Evolutionary conservation across 805 yeast genomes (phyloP).

Genomic region (Kodamaea kaohsiungensis): DNA sequence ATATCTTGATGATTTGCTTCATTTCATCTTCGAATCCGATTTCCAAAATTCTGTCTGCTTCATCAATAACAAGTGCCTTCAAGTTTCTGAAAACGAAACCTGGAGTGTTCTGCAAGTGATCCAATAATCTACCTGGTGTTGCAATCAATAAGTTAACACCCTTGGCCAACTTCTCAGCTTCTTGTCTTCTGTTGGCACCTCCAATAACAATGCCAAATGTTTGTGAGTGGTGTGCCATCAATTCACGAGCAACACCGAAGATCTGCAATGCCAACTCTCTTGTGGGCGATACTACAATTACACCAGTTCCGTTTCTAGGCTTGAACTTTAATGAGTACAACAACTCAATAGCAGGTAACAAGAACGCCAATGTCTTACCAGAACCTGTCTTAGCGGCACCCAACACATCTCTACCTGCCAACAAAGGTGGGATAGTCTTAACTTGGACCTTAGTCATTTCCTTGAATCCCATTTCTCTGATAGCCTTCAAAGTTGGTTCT

Average conservation of each 20-base stretch:
- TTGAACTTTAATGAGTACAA: conserved; percentile 88
- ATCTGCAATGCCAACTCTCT: conserved; percentile 97
- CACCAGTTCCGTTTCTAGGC: conserved; percentile 98
- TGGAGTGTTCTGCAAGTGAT: conserved; percentile 92
- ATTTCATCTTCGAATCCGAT: conserved; percentile 99
- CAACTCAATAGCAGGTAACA: conserved; percentile 94
- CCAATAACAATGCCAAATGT: conserved; percentile 97
- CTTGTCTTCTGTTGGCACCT: conserved; percentile 96
- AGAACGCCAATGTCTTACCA: conserved; percentile 94
- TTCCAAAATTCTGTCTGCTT: conserved; percentile 96
- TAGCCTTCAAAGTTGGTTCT: conserved; percentile 78
- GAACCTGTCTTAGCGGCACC: conserved; percentile 99
- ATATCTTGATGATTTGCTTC: conserved; percentile 91
- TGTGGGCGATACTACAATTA: conserved; percentile 92
- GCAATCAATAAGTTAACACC: conserved; percentile 95
- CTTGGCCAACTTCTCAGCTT: conserved; percentile 89
- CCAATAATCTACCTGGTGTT: conserved; percentile 95
- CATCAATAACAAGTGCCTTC: conserved; percentile 93
- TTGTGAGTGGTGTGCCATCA: conserved; percentile 87
- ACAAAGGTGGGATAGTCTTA: conserved; percentile 91
- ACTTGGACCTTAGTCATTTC: conserved; percentile 95
- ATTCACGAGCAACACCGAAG: conserved; percentile 95
- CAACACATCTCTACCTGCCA: conserved; percentile 95
- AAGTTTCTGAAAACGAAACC: conserved; percentile 94
- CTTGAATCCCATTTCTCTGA: conserved; percentile 84